Evolutionary conservation across 768 basidiomycete genomes (phyloP).

Genomic region (Hypsizygus marmoreus): DNA sequence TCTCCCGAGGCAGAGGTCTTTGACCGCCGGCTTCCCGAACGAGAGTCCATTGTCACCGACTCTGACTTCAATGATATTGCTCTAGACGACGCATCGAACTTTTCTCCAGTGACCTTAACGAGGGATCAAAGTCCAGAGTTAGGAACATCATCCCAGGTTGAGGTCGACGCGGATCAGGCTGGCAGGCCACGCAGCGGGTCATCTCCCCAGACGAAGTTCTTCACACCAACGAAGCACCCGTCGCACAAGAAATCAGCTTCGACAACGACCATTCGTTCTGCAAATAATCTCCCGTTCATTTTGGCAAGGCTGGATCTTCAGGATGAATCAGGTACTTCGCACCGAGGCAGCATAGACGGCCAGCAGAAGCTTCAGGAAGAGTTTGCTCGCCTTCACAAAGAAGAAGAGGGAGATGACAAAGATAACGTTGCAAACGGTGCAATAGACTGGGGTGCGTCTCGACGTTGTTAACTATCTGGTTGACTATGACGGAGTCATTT

Average conservation of each 20-base stretch:
- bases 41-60: slow-evolving; percentile 47
- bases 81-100: slow-evolving; percentile 46
- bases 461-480: background rate
- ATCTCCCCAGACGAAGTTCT: slow-evolving; percentile 6
- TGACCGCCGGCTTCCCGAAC: slow-evolving; percentile 26
- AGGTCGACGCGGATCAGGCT: slow-evolving; percentile 17
- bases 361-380: slow-evolving; percentile 76
- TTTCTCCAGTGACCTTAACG: slow-evolving; percentile 40
- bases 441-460: slow-evolving; percentile 81
- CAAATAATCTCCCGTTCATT: slow-evolving; percentile 54
- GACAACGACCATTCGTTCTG: slow-evolving; percentile 55
- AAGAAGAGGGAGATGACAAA: slow-evolving; percentile 45
- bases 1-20: slow-evolving; percentile 45
- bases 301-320: slow-evolving; percentile 54
- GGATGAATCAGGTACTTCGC: slow-evolving; percentile 40
- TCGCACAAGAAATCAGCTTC: slow-evolving; percentile 69
- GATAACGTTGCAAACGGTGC: slow-evolving; percentile 37
- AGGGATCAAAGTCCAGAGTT: slow-evolving; percentile 16
- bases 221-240: slow-evolving; percentile 27
- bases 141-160: slow-evolving; percentile 4
- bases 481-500: slow-evolving; percentile 1
- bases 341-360: slow-evolving; percentile 59
- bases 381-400: slow-evolving; percentile 66
- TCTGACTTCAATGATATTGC: slow-evolving; percentile 70
- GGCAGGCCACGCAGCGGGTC: slow-evolving; percentile 9